phyloP scores from a whole-genome alignment of 768 basidiomycete species.

The Lentinula raphanica region DNA sequence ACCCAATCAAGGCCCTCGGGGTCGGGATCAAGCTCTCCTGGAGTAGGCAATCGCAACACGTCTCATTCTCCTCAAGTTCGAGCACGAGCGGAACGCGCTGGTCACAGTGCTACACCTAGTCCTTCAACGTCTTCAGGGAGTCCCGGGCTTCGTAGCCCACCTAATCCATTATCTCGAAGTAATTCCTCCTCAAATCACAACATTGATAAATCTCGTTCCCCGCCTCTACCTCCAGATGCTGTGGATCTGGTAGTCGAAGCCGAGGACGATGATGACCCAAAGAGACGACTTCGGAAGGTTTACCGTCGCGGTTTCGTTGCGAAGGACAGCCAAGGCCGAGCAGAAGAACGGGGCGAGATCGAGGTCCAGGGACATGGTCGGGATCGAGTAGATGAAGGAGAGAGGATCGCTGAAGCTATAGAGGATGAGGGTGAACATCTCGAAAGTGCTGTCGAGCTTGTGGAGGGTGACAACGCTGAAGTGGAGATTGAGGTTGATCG shows the following conservation, averaged over 20 bases:
- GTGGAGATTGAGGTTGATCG: slow-evolving; percentile 21
- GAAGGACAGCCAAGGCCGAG: slow-evolving; percentile 27
- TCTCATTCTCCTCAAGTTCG: slow-evolving; percentile 16
- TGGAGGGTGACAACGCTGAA: slow-evolving; percentile 10
- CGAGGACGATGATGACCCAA: slow-evolving; percentile 45
- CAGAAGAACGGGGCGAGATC: slow-evolving; percentile 31
- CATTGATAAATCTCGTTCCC: slow-evolving; percentile 22
- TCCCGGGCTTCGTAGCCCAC: slow-evolving; percentile 17
- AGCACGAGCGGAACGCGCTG: slow-evolving; percentile 14
- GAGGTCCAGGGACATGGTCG: slow-evolving; percentile 27
- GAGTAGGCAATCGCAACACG: slow-evolving; percentile 5
- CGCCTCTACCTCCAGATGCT: slow-evolving; percentile 59
- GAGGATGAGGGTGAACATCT: slow-evolving; percentile 19
- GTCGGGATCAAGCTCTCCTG: neutral
- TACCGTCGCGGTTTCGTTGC: slow-evolving; percentile 46
- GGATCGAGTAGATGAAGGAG: slow-evolving; percentile 33
- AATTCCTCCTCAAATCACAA: slow-evolving; percentile 24
- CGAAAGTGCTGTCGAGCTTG: neutral
- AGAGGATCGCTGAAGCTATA: slow-evolving; percentile 31
- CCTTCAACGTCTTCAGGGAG: slow-evolving; percentile 1
- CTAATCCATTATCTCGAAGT: slow-evolving; percentile 26
- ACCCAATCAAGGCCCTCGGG: neutral
- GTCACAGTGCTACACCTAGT: slow-evolving; percentile 20
- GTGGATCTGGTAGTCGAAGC: slow-evolving; percentile 87
- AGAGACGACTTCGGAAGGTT: slow-evolving; percentile 43